Percentiles rank a stretch among this genome's conserved stretches.
Evolutionary conservation across 1,139 yeast species (phyloP).

Genomic region (Candida sp.): DNA sequence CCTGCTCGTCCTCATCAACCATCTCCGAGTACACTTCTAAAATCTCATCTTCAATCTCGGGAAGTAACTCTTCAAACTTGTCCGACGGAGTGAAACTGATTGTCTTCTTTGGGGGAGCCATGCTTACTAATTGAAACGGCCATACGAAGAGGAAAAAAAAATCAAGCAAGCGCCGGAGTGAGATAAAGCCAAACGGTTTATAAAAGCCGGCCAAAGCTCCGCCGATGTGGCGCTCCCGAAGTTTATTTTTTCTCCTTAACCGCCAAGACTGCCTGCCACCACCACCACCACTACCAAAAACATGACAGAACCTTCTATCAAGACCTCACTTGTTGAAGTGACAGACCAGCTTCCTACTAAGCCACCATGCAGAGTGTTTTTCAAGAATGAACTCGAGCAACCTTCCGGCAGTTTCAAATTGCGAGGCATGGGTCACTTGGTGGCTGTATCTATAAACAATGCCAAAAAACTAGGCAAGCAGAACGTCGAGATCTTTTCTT

Average conservation of each 20-base stretch:
- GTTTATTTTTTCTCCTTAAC: background rate
- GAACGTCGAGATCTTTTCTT: conserved; percentile 36
- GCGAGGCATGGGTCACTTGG: conserved; percentile 41
- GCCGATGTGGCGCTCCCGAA: no score
- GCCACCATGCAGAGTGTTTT: conserved; percentile 51
- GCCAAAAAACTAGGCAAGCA: conserved; percentile 21
- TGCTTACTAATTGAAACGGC: background rate
- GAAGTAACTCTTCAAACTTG: conserved; percentile 13
- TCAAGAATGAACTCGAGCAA: conserved; percentile 44
- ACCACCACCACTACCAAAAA: no score
- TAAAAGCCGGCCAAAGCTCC: background rate
- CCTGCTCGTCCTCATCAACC: conserved; percentile 27
- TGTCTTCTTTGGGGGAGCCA: conserved; percentile 9
- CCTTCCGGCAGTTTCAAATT: conserved; percentile 47
- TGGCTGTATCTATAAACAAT: conserved; percentile 22
- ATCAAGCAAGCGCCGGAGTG: background rate
- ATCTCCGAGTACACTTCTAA: conserved; percentile 26
- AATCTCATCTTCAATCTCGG: conserved; percentile 33
- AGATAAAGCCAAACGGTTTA: no score
- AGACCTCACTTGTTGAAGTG: conserved; percentile 43
- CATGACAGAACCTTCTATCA: conserved; percentile 13
- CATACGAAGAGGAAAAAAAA: no score
- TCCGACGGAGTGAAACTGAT: conserved; percentile 7
- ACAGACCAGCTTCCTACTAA: conserved; percentile 27
- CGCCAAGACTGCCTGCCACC: no score